Base-by-base conservation (phyloP, 768 basidiomycete genomes). In the Neoboletus subvelutipes region DNA sequence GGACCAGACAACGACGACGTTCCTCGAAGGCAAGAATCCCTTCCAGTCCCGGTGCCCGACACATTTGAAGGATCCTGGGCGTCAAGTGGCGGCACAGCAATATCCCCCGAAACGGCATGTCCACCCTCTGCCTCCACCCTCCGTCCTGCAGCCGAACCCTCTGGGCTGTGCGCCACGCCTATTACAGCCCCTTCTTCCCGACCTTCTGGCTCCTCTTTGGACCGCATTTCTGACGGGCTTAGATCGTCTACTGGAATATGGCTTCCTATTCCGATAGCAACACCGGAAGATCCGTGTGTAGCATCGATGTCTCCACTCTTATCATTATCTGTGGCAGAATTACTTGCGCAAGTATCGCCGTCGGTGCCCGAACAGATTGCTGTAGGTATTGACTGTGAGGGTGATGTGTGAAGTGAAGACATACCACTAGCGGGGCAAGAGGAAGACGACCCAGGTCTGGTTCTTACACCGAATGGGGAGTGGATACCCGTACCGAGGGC, bases 11-110 rank as follows among this genome's bases (percentile, higher is more conserved):
- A 51, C 24, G 61, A 52, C 36, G 52, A 54, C 36, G 58, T 36
- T 59, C 59, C 68, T 45, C 45, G 50, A 57, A 60, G 61, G 54
- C 41, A 53, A 37, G 56, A 50, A 22, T 53, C 61, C 12, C 37
- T 57, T 36, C 41, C 39, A 53, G 55, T 51, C 20, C 34, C 52
- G 45, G 56, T 50, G 42, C 20, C 57, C 45, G 47, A 24, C 29
- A 50, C 57, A 68, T 70, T 68, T 70, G 67, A 70, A 53, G 66
- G 48, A 47, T 54, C 49, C 56, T 58, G 64, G 20, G 37, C 17
- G 51, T 52, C 50, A 49, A 39, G 61, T 54, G 66, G 57, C 52
- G 53, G 46, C 68, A 70, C 66, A 66, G 67, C 61, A 63, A 45
- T 52, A 40, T 22, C 12, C 15, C 55, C 47, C 31, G 54, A 74